Evolutionary conservation across 192 early-diverging fungal genomes (phyloP).

Genomic region (Linnemannia schmuckeri): DNA sequence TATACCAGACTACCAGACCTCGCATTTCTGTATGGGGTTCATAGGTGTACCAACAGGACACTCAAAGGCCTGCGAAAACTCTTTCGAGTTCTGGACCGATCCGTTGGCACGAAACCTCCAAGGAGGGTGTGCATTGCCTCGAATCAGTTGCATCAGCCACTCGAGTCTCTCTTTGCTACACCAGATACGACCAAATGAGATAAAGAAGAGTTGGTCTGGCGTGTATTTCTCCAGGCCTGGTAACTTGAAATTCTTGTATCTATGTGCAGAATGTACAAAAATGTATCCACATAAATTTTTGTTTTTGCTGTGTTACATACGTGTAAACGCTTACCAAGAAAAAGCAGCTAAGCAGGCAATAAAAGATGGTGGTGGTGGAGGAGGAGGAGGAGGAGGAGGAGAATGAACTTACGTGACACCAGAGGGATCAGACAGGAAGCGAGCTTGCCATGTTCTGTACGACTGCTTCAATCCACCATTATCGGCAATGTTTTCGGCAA

Average conservation of each 20-base stretch:
- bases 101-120: neutral
- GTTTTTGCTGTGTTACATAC: too few species aligned
- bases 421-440: constrained; percentile 14
- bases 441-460: constrained; percentile 57
- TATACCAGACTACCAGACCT: neutral
- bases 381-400: too few species aligned
- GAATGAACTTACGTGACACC: too few species aligned
- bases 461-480: constrained; percentile 71
- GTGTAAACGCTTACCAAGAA: too few species aligned
- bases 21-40: neutral
- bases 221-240: neutral
- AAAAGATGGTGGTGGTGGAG: too few species aligned
- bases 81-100: neutral
- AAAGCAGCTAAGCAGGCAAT: too few species aligned
- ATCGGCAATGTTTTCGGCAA: constrained; percentile 78
- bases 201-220: neutral
- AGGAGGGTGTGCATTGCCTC: neutral
- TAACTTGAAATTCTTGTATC: neutral
- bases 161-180: neutral
- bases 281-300: too few species aligned
- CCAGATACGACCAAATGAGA: neutral
- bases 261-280: neutral
- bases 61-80: neutral
- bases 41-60: neutral
- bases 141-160: neutral